These are phyloP conservation scores for Peniophora sp. DNA, from an alignment of 1,284 basidiomycete species.

Conservation along the genomic window DNA sequence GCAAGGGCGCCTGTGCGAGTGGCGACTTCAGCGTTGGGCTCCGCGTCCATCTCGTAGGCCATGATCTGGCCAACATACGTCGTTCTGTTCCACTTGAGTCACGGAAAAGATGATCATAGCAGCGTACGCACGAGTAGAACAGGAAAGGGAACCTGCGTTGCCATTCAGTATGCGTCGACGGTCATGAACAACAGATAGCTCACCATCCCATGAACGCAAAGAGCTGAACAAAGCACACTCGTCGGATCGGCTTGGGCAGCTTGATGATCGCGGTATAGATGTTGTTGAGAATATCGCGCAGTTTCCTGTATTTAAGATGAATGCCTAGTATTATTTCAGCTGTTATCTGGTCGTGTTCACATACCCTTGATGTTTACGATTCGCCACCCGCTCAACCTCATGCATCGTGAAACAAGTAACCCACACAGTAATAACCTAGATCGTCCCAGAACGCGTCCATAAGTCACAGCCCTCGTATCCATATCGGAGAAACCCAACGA, in stretches of 20 bases:
- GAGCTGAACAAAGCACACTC: conserved; percentile 87
- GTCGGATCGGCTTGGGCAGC: conserved; percentile 75
- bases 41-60: conserved; percentile 64
- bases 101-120: conserved; percentile 1
- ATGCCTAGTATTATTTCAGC: neutral
- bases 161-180: neutral
- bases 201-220: conserved; percentile 92
- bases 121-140: conserved; percentile 70
- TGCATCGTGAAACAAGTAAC: conserved; percentile 81
- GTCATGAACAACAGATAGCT: conserved; percentile 17
- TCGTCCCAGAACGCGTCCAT: neutral
- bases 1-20: conserved; percentile 85
- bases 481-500: neutral
- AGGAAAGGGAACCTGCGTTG: conserved; percentile 83
- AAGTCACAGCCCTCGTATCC: neutral
- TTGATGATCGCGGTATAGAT: conserved; percentile 68
- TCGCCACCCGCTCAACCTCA: conserved; percentile 56
- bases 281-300: conserved; percentile 63
- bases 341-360: too few relatives aligned
- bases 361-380: conserved; percentile 35
- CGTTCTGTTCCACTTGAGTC: conserved; percentile 40
- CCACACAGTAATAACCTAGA: conserved; percentile 62
- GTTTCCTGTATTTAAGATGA: conserved; percentile 31
- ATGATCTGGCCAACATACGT: conserved; percentile 90
- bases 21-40: conserved; percentile 75